Conservation (phyloP, 1,284 basidiomycete species). For the Gymnopus androsaceus region DNA sequence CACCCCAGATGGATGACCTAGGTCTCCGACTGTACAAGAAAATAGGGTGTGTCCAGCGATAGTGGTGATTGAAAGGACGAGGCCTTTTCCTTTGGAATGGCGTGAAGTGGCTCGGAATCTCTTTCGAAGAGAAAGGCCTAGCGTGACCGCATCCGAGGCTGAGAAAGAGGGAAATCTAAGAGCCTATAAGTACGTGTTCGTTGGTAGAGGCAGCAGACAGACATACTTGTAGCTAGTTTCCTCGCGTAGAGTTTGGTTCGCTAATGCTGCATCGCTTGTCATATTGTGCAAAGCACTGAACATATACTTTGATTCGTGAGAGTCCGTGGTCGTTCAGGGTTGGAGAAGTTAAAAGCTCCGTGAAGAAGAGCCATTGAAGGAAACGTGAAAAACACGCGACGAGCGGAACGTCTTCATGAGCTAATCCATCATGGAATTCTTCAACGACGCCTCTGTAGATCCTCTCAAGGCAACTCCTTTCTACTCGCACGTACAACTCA, state of each 20-base stretch:
- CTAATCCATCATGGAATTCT: constrained; percentile 73
- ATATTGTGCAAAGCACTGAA: constrained; percentile 62
- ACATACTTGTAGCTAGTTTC: constrained; percentile 53
- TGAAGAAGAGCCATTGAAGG: background rate
- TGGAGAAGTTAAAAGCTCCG: background rate
- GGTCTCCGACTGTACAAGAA: constrained; percentile 77
- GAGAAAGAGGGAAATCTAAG: constrained; percentile 67
- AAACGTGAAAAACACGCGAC: background rate
- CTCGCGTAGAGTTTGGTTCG: constrained; percentile 67
- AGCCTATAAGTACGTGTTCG: background rate
- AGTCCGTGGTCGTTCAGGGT: background rate
- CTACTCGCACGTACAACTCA: too few species aligned
- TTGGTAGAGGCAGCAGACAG: too few species aligned
- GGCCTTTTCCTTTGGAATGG: constrained; percentile 73
- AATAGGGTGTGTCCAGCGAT: constrained; percentile 78
- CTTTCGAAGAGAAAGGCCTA: constrained; percentile 78
- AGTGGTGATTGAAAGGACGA: constrained; percentile 75
- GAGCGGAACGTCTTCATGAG: background rate
- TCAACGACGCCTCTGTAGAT: constrained; percentile 71
- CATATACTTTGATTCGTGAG: constrained; percentile 26
- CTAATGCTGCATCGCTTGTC: constrained; percentile 70
- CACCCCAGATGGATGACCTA: constrained; percentile 61
- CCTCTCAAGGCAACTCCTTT: too few species aligned
- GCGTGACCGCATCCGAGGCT: constrained; percentile 74
- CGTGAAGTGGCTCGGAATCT: constrained; percentile 73